Evolutionary conservation across 345 rosid species (phyloP).

Genomic region (Rhizophora apiculata): DNA sequence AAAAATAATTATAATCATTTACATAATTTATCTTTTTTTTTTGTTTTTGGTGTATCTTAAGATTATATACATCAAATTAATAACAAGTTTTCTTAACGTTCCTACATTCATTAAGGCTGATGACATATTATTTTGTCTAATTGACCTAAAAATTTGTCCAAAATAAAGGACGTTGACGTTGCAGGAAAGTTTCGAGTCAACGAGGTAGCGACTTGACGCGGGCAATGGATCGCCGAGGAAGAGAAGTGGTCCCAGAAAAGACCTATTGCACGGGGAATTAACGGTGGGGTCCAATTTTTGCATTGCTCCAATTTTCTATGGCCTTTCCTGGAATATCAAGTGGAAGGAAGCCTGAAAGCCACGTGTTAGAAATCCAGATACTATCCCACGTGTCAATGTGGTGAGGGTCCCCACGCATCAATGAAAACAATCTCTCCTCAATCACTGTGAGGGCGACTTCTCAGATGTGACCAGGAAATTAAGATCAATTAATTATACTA

Average conservation of each 20-base stretch:
- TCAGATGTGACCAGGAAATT: not conserved
- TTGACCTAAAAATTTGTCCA: too few species aligned
- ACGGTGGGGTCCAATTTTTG: slow-evolving; percentile 3
- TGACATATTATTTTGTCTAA: too few species aligned
- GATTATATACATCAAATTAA: too few species aligned
- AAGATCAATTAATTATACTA: too few species aligned
- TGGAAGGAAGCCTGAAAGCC: not conserved
- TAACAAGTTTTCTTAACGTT: too few species aligned
- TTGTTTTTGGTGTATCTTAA: too few species aligned
- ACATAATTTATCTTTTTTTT: too few species aligned
- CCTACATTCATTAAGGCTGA: too few species aligned
- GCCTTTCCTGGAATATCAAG: not conserved
- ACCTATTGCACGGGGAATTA: not conserved
- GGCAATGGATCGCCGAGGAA: slow-evolving; percentile 10
- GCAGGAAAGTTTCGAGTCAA: not conserved
- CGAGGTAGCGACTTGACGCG: not conserved
- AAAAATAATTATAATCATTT: too few species aligned
- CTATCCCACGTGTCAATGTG: slow-evolving; percentile 10
- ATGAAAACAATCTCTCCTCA: not conserved
- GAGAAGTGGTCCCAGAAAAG: slow-evolving; percentile 8
- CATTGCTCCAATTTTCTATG: slow-evolving; percentile 3
- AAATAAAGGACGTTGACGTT: not conserved
- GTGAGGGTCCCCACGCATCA: not conserved
- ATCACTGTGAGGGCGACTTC: slow-evolving; percentile 3
- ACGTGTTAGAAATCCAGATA: slow-evolving; percentile 1